A percentile compares a stretch with the other conserved stretches of the same genome.
Conservation (phyloP, 2,329 filamentous ascomycete genomes). For the Lachnum nothofagi region DNA sequence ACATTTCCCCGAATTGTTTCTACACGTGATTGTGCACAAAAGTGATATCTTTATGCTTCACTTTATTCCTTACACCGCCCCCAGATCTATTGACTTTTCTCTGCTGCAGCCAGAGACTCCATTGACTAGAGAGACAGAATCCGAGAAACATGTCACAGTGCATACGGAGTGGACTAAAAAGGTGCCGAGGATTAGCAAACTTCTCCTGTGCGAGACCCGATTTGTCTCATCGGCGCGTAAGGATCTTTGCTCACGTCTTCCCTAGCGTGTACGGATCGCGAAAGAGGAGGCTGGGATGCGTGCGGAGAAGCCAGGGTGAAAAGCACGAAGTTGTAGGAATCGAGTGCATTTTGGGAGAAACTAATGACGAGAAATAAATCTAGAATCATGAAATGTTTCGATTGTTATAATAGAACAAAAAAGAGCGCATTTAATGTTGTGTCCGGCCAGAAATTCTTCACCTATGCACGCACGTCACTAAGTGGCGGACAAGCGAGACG, state of each 20-base stretch:
- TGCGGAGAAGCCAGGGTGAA: background rate
- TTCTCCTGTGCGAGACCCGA: conserved; percentile 17
- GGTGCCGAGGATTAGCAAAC: conserved; percentile 5
- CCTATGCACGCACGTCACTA: no score
- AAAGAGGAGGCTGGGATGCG: conserved; percentile 19
- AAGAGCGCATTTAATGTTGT: background rate
- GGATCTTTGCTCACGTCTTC: background rate
- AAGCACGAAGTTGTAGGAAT: background rate
- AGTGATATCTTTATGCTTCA: conserved; percentile 10
- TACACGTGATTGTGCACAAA: conserved; percentile 6
- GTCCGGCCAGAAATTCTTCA: no score
- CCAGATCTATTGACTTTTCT: background rate
- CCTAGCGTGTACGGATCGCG: conserved; percentile 13
- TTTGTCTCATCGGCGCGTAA: conserved; percentile 24
- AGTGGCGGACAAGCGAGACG: no score
- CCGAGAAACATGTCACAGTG: background rate
- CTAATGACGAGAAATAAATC: background rate
- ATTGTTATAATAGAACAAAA: background rate
- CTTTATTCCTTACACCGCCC: background rate
- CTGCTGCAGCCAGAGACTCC: background rate
- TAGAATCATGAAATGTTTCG: background rate
- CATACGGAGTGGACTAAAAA: conserved; percentile 10
- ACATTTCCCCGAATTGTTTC: background rate
- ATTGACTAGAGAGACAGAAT: background rate
- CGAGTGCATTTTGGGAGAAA: background rate